Conservation (phyloP, 2,329 filamentous ascomycete genomes). For the Pseudogymnoascus sp. region DNA sequence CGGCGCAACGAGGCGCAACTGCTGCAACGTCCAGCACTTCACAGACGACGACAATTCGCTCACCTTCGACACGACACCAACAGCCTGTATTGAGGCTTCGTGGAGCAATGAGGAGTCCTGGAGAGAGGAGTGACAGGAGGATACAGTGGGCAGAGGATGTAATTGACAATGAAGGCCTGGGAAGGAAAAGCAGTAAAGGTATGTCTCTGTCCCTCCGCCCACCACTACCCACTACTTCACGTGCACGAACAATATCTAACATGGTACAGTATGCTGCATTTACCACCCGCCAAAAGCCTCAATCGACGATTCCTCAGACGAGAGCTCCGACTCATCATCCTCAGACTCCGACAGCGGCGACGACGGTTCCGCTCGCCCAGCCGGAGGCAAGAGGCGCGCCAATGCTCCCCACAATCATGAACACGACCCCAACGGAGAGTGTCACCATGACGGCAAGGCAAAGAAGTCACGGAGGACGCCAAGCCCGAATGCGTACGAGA, state of each 20-base stretch:
- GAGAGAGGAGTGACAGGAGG: conserved; percentile 40
- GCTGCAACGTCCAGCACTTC: background rate
- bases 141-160: conserved; percentile 93
- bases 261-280: conserved; percentile 81
- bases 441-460: conserved; percentile 31
- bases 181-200: conserved; percentile 93
- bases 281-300: conserved; percentile 79
- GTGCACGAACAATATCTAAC: background rate
- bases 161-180: conserved; percentile 89
- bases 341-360: conserved; percentile 47
- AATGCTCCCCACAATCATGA: conserved; percentile 29
- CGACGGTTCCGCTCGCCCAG: conserved; percentile 37
- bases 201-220: conserved; percentile 17
- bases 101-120: conserved; percentile 17
- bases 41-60: background rate
- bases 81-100: conserved; percentile 23
- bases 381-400: conserved; percentile 13
- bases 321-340: conserved; percentile 44
- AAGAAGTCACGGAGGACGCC: conserved; percentile 39
- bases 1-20: background rate
- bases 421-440: conserved; percentile 30
- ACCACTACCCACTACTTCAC: background rate
- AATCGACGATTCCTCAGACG: conserved; percentile 70
- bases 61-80: background rate
- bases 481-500: conserved; percentile 77